Evolutionary conservation across 164 flowering plant species (phyloP).

Genomic region (Houttuynia cordata): DNA sequence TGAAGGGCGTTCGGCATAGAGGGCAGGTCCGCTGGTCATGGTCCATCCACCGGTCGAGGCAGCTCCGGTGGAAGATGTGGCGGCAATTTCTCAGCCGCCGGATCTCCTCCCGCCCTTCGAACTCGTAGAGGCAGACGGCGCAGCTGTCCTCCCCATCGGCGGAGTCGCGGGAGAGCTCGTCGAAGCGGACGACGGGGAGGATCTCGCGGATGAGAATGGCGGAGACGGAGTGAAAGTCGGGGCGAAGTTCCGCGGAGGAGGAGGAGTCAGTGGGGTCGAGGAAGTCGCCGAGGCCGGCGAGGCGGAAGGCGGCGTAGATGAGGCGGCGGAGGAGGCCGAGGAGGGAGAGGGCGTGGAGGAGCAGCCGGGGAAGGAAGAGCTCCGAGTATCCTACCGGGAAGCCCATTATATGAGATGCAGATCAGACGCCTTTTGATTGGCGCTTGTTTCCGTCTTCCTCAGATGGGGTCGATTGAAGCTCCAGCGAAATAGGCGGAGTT

Average conservation of each 20-base stretch:
- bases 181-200: constrained; percentile 54
- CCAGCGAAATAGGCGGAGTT: too few species aligned
- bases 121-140: constrained; percentile 78
- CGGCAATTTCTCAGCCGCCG: constrained; percentile 58
- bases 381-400: constrained; percentile 85
- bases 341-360: constrained; percentile 44
- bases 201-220: constrained; percentile 63
- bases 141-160: constrained; percentile 33
- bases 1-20: constrained; percentile 59
- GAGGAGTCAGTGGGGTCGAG: constrained; percentile 58
- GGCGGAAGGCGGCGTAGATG: constrained; percentile 29
- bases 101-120: constrained; percentile 57
- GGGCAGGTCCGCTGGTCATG: constrained; percentile 83
- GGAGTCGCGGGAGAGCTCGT: constrained; percentile 16
- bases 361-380: constrained; percentile 53
- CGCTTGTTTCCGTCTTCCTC: background rate
- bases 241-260: constrained; percentile 11
- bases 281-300: constrained; percentile 54
- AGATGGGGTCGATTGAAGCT: too few species aligned
- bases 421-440: background rate
- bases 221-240: constrained; percentile 36
- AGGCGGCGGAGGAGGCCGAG: constrained; percentile 41
- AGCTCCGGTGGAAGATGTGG: constrained; percentile 70
- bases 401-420: constrained; percentile 36
- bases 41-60: constrained; percentile 90